Percentiles rank a stretch among this genome's conserved stretches.
These are phyloP conservation scores for Dothideomycetes sp. DNA, from an alignment of 2,329 filamentous ascomycete genomes.

Conservation along the genomic window DNA sequence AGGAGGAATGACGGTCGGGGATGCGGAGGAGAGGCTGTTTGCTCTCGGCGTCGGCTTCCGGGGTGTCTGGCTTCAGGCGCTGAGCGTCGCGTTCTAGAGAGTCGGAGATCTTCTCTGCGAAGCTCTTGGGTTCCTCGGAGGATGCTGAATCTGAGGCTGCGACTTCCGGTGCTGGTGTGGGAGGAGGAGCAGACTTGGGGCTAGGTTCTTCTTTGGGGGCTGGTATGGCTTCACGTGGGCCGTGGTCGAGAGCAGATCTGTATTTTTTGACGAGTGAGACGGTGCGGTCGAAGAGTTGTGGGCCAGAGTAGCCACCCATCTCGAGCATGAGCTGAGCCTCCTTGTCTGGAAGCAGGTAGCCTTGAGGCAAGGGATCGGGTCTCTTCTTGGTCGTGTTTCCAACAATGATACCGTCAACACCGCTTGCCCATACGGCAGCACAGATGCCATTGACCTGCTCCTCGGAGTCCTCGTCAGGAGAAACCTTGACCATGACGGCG, in stretches of 20 bases:
- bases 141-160: background rate
- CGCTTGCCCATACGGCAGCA: conserved; percentile 68
- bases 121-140: conserved; percentile 1
- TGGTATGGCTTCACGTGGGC: conserved; percentile 20
- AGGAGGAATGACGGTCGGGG: conserved; percentile 17
- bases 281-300: conserved; percentile 75
- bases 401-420: conserved; percentile 91
- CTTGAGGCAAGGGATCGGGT: conserved; percentile 56
- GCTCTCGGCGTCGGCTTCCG: conserved; percentile 16
- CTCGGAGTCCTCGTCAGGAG: conserved; percentile 82
- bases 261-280: conserved; percentile 71
- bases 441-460: conserved; percentile 81
- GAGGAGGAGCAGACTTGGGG: conserved; percentile 5
- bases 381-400: conserved; percentile 92
- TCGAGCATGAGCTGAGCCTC: conserved; percentile 63
- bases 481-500: conserved; percentile 94
- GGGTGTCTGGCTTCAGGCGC: conserved; percentile 19
- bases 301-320: conserved; percentile 82
- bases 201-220: conserved; percentile 4
- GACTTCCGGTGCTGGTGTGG: background rate
- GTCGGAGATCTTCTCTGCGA: conserved; percentile 4
- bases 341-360: conserved; percentile 50
- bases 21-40: conserved; percentile 21
- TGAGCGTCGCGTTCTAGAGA: conserved; percentile 17
- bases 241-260: conserved; percentile 40